These are phyloP conservation scores for Neocatenulostroma microsporum DNA, from an alignment of 2,329 filamentous ascomycete species.

Conservation along the genomic window DNA sequence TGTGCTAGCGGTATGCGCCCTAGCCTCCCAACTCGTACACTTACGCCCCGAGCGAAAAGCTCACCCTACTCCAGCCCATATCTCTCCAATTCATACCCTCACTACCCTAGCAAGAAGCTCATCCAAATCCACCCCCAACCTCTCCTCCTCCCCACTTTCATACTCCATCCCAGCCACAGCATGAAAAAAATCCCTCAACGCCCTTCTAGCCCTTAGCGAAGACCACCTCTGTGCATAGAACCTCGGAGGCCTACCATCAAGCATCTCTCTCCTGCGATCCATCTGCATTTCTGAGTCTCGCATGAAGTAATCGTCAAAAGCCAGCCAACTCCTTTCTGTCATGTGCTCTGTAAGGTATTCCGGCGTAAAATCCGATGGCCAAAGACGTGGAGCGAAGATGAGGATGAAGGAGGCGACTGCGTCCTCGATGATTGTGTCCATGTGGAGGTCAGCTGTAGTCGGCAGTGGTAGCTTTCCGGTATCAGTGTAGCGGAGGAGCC, in stretches of 20 bases:
- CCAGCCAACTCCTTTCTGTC: neutral
- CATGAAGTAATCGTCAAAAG: neutral
- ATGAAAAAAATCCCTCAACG: neutral
- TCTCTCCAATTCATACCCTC: too few relatives aligned
- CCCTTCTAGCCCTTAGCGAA: neutral
- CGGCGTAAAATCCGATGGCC: neutral
- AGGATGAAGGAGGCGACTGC: neutral
- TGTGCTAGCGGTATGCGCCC: too few relatives aligned
- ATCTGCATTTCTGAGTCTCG: neutral
- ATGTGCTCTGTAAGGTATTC: neutral
- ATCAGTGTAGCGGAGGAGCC: constrained; percentile 1
- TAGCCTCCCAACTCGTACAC: too few relatives aligned
- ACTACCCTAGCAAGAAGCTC: constrained; percentile 1
- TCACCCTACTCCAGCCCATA: too few relatives aligned
- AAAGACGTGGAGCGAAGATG: neutral
- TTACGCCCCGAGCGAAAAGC: too few relatives aligned
- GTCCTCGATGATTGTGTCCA: neutral
- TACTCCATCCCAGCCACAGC: neutral
- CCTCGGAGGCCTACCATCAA: neutral
- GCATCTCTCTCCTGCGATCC: neutral
- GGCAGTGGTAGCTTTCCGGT: neutral
- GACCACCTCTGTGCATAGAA: neutral
- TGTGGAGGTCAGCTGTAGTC: neutral
- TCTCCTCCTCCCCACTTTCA: neutral
- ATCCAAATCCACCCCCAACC: neutral